Percentiles rank a stretch among this genome's conserved stretches.
phyloP scores from a whole-genome alignment of 2,329 filamentous ascomycete species.

The Periconia sp. region DNA sequence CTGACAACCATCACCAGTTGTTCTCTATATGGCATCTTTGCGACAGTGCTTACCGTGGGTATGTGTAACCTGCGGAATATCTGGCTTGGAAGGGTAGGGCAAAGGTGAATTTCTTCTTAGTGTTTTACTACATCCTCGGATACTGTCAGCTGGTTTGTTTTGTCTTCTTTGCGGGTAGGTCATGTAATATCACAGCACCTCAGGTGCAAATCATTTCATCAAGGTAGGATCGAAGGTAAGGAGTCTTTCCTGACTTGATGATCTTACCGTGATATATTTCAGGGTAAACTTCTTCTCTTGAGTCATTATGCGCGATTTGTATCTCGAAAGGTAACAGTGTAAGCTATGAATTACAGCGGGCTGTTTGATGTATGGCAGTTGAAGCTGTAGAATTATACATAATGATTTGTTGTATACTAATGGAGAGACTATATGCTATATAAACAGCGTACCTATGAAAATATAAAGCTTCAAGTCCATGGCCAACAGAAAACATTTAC shows the following conservation, averaged over 20 bases:
- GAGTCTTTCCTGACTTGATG: conserved; percentile 31
- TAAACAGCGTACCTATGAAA: no score
- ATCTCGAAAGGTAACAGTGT: no score
- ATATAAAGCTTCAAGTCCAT: no score
- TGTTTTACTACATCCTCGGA: conserved; percentile 20
- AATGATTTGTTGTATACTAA: no score
- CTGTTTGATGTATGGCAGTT: no score
- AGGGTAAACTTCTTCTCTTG: no score
- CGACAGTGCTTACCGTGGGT: not conserved
- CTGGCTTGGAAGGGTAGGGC: conserved; percentile 26
- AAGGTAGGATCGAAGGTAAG: conserved; percentile 41
- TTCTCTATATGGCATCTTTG: not conserved
- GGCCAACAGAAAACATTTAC: no score
- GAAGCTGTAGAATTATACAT: no score
- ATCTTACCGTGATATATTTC: conserved; percentile 28
- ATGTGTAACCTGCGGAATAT: not conserved
- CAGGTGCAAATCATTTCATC: conserved; percentile 7
- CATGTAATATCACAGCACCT: conserved; percentile 29
- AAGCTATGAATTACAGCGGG: no score
- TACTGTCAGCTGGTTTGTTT: conserved; percentile 12
- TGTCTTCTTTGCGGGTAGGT: conserved; percentile 27
- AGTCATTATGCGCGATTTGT: no score
- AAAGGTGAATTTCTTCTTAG: conserved; percentile 27
- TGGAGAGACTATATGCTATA: no score
- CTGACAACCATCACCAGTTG: not conserved